phyloP scores from a whole-genome alignment of 352 stramenopile species.

The Globisporangium emineosum region DNA sequence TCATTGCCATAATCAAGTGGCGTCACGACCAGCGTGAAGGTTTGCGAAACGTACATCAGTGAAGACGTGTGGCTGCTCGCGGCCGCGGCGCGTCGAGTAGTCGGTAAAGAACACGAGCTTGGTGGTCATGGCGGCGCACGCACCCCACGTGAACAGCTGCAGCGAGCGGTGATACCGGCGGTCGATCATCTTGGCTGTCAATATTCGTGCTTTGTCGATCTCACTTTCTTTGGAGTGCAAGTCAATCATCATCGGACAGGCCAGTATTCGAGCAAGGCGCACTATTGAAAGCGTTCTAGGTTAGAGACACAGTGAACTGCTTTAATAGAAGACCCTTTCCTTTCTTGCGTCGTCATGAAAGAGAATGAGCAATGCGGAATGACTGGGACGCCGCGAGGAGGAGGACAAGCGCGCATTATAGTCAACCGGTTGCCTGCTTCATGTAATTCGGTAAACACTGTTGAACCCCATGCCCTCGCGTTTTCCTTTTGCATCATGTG shows the following conservation, averaged over 20 bases:
- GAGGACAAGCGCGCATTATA: background rate
- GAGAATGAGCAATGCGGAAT: background rate
- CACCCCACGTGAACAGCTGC: conserved; percentile 80
- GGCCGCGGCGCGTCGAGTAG: conserved; percentile 49
- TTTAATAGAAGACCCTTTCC: background rate
- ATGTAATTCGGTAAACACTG: background rate
- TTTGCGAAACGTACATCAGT: conserved; percentile 41
- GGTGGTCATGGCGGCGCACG: conserved; percentile 72
- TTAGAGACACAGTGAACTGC: too few relatives aligned
- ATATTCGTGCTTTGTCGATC: background rate
- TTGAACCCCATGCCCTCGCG: too few relatives aligned
- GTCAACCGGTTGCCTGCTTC: background rate
- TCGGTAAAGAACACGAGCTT: conserved; percentile 89
- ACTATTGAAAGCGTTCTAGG: background rate
- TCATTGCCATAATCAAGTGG: background rate
- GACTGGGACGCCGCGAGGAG: background rate
- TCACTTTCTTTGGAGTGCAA: background rate
- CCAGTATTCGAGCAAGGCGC: background rate
- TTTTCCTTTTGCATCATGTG: too few relatives aligned
- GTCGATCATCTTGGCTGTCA: conserved; percentile 83
- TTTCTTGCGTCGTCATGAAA: background rate
- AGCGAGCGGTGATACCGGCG: conserved; percentile 80
- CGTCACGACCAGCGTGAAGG: background rate
- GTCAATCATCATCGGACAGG: background rate
- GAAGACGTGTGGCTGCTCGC: conserved; percentile 77